Conservation (phyloP, 1,139 yeast genomes). For the Lodderomyces metapsilosis region DNA sequence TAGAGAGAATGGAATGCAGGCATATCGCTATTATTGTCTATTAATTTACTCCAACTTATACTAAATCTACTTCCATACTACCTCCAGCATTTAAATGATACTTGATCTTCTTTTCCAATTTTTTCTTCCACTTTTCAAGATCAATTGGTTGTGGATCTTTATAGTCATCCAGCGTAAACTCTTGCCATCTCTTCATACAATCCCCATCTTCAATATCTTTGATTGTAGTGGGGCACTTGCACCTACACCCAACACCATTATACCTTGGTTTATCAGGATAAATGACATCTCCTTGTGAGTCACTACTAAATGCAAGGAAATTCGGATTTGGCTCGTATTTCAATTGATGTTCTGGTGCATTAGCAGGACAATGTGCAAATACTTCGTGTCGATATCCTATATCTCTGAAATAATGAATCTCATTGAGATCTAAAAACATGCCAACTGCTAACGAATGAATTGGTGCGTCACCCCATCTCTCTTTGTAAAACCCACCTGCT, state of each 20-base stretch:
- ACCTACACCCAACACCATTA: conserved; percentile 81
- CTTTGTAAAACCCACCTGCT: conserved; percentile 79
- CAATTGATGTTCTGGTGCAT: conserved; percentile 49
- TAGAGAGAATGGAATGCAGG: no score
- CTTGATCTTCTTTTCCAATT: conserved; percentile 22
- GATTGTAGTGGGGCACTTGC: conserved; percentile 64
- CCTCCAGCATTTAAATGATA: conserved; percentile 7
- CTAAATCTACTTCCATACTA: conserved; percentile 3
- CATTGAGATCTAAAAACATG: conserved; percentile 60
- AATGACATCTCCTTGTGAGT: conserved; percentile 22
- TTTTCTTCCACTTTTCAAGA: conserved; percentile 34
- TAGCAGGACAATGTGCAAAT: conserved; percentile 80
- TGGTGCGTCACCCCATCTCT: conserved; percentile 97
- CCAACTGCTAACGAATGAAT: conserved; percentile 84
- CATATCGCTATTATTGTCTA: no score
- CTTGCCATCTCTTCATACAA: conserved; percentile 60
- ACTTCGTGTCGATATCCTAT: conserved; percentile 83
- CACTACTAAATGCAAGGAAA: not conserved
- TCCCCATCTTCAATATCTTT: conserved; percentile 49
- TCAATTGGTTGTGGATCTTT: conserved; percentile 23
- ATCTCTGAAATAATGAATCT: conserved; percentile 86
- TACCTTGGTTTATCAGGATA: conserved; percentile 41
- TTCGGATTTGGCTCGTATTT: conserved; percentile 30
- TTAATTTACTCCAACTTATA: no score
- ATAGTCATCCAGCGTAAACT: conserved; percentile 36